These are phyloP conservation scores for Filobasidium floriforme DNA, from an alignment of 768 basidiomycete genomes.

Conservation along the genomic window DNA sequence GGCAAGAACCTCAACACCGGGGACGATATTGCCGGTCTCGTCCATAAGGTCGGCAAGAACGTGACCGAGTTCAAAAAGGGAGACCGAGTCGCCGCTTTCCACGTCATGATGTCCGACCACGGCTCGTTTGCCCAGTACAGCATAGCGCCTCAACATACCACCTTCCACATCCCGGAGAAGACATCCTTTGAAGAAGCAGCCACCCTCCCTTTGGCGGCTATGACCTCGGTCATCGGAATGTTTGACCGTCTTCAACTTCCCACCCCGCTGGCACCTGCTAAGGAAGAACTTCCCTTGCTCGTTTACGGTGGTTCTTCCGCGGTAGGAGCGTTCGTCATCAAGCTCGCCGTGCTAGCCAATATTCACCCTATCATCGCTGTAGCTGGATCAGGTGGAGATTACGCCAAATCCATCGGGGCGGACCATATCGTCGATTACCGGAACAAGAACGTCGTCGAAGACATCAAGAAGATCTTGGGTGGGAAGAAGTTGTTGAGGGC, in stretches of 20 bases:
- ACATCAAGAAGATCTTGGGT: conserved; percentile 14
- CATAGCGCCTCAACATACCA: conserved; percentile 12
- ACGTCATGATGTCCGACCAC: conserved; percentile 15
- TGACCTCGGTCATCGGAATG: conserved; percentile 9
- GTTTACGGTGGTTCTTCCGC: conserved; percentile 22
- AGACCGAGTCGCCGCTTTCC: conserved; percentile 24
- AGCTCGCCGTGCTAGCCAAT: conserved; percentile 21
- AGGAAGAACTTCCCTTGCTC: conserved; percentile 11
- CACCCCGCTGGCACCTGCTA: conserved; percentile 18
- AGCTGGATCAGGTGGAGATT: conserved; percentile 17
- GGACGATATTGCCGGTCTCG: conserved; percentile 22
- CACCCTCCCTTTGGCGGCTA: conserved; percentile 15
- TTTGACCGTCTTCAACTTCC: conserved; percentile 13
- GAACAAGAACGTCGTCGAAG: conserved; percentile 17
- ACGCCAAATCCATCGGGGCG: conserved; percentile 18
- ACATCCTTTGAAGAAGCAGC: conserved; percentile 21
- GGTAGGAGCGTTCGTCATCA: conserved; percentile 24
- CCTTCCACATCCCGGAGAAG: conserved; percentile 16
- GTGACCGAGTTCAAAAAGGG: conserved; percentile 22
- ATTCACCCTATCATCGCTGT: conserved; percentile 24
- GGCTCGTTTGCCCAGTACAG: conserved; percentile 22
- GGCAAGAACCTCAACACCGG: conserved; percentile 15
- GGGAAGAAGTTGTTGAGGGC: conserved; percentile 8
- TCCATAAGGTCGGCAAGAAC: conserved; percentile 17
- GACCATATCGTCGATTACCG: conserved; percentile 17